These are phyloP conservation scores for Cryptococcus jaspeensis DNA, from an alignment of 1,284 basidiomycete species.

Conservation along the genomic window DNA sequence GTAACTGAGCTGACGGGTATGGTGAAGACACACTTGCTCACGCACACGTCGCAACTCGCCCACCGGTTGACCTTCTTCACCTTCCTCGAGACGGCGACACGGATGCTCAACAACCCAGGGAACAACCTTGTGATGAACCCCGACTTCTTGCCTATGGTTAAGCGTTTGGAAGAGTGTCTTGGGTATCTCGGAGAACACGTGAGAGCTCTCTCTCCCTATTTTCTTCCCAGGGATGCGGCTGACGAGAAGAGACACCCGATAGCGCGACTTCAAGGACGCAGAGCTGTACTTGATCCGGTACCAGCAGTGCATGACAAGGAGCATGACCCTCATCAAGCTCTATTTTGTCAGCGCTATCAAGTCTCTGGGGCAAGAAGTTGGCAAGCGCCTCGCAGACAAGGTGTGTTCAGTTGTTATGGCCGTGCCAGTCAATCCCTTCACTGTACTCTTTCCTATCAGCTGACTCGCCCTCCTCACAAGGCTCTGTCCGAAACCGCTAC, in stretches of 20 bases:
- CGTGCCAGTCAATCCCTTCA: constrained; percentile 1
- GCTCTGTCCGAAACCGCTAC: constrained; percentile 78
- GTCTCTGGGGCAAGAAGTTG: constrained; percentile 69
- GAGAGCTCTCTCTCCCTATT: constrained; percentile 43
- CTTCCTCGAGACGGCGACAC: constrained; percentile 81
- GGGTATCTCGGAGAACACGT: constrained; percentile 82
- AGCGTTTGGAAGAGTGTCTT: constrained; percentile 85
- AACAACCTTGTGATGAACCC: constrained; percentile 81
- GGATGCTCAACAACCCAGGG: constrained; percentile 87
- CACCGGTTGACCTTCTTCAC: constrained; percentile 83
- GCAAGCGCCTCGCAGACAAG: constrained; percentile 69
- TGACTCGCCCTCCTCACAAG: constrained; percentile 48
- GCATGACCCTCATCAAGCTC: constrained; percentile 94
- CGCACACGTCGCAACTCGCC: constrained; percentile 74
- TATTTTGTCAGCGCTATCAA: constrained; percentile 81
- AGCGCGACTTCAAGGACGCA: constrained; percentile 86
- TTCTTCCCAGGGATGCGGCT: not conserved
- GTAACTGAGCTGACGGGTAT: not conserved
- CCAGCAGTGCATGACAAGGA: constrained; percentile 91
- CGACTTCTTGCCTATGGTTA: constrained; percentile 91
- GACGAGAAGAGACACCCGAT: not conserved
- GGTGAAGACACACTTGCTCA: constrained; percentile 62
- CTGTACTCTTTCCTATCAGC: not conserved
- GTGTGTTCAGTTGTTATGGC: constrained; percentile 52
- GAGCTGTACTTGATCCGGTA: constrained; percentile 88